Conservation (phyloP, 306 rosid genomes). For the Vicia villosa region DNA sequence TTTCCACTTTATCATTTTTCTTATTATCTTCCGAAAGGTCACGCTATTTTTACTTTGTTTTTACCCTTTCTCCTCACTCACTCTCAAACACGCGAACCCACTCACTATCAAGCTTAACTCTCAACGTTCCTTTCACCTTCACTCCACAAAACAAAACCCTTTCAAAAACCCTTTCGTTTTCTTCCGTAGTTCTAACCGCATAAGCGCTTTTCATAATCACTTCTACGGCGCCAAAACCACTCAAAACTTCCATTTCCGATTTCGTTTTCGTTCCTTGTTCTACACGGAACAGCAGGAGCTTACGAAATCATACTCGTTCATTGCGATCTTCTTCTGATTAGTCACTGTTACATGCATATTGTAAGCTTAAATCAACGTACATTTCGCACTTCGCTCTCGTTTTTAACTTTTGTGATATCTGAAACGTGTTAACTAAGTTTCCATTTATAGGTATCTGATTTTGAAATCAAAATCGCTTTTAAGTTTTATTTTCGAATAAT, state of each 20-base stretch:
- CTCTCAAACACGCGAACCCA: not conserved
- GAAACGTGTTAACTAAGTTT: not conserved
- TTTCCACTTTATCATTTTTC: not conserved
- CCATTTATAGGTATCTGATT: not conserved
- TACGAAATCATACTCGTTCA: not conserved
- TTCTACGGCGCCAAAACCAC: not conserved
- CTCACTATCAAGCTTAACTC: too few relatives aligned
- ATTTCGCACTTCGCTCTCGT: not conserved
- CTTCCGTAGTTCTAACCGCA: not conserved
- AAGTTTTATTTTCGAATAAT: not conserved
- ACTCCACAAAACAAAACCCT: too few relatives aligned
- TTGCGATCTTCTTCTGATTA: not conserved
- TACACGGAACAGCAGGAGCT: not conserved
- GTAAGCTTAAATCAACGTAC: not conserved
- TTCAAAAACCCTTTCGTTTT: conserved; percentile 1
- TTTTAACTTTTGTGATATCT: not conserved
- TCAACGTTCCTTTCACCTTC: too few relatives aligned
- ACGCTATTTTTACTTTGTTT: not conserved
- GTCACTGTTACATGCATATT: not conserved
- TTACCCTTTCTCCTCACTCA: not conserved
- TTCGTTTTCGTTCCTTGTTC: not conserved
- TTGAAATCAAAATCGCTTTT: not conserved
- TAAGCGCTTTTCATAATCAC: not conserved
- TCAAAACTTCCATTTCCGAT: not conserved
- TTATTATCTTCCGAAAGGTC: not conserved